phyloP scores from a whole-genome alignment of 257 asterid genomes.

The Solanum ossicruentum region DNA sequence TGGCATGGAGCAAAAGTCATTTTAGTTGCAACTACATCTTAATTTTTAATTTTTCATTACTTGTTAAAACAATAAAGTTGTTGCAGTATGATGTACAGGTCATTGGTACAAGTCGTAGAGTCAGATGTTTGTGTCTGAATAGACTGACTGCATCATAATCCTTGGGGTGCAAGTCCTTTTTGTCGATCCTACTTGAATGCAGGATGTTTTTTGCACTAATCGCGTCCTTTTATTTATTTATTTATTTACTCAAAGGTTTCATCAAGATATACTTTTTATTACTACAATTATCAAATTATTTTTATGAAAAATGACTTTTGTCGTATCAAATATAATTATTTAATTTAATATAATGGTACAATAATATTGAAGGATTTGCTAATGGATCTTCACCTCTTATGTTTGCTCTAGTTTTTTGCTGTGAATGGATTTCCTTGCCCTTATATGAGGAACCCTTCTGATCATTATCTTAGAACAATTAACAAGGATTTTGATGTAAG shows the following conservation, averaged over 20 bases:
- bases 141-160: not conserved
- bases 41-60: not conserved
- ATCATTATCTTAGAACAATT: constrained; percentile 47
- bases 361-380: not conserved
- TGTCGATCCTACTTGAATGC: not conserved
- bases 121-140: not conserved
- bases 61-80: not conserved
- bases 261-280: not conserved
- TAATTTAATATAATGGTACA: not conserved
- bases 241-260: not conserved
- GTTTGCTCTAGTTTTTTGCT: constrained; percentile 27
- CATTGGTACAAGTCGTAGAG: not conserved
- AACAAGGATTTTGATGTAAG: constrained; percentile 53
- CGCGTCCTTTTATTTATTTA: no score
- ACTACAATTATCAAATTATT: not conserved
- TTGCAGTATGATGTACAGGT: not conserved
- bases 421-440: constrained; percentile 50
- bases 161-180: not conserved
- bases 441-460: constrained; percentile 46
- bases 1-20: not conserved
- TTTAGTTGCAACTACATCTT: not conserved
- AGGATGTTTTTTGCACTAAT: not conserved
- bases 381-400: not conserved
- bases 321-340: not conserved
- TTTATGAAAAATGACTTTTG: not conserved